Evolutionary conservation across 441 rosid genomes (phyloP).

Genomic region (Eruca vesicaria): DNA sequence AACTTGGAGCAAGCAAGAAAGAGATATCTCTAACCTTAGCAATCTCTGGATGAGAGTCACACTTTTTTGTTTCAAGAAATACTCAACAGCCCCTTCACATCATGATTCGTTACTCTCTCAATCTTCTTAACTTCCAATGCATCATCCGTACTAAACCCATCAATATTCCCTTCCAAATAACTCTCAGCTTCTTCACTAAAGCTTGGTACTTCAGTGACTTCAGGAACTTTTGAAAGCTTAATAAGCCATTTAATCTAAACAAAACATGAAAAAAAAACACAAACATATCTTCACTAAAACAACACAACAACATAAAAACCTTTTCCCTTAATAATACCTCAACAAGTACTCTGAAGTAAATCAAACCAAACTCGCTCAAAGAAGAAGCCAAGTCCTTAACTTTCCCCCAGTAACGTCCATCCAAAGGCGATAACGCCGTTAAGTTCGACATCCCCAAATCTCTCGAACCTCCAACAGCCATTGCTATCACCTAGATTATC

Average conservation of each 20-base stretch:
- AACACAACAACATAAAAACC: background rate
- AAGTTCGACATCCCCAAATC: constrained; percentile 68
- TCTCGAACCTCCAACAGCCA: constrained; percentile 35
- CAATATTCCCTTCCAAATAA: constrained; percentile 62
- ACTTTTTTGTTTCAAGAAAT: constrained; percentile 89
- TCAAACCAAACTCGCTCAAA: constrained; percentile 86
- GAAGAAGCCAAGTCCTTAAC: constrained; percentile 85
- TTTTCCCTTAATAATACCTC: constrained; percentile 56
- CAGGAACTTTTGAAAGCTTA: constrained; percentile 80
- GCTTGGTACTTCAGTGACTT: constrained; percentile 74
- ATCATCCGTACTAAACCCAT: constrained; percentile 69
- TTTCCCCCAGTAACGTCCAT: constrained; percentile 88
- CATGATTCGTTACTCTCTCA: constrained; percentile 89
- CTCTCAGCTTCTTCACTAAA: constrained; percentile 64
- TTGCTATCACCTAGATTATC: constrained; percentile 43
- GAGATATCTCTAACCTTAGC: constrained; percentile 46
- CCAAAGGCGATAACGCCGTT: constrained; percentile 88
- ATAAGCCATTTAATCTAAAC: constrained; percentile 79
- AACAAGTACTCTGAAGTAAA: constrained; percentile 73
- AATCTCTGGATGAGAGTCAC: constrained; percentile 78
- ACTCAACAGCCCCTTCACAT: constrained; percentile 97
- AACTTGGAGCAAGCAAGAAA: background rate
- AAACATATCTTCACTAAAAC: background rate
- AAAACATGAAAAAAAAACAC: background rate
- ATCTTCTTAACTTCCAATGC: constrained; percentile 81